Percentiles rank a stretch among this genome's conserved stretches.
Conservation (phyloP, 2,329 filamentous ascomycete species). For the Fusarium coffeatum region DNA sequence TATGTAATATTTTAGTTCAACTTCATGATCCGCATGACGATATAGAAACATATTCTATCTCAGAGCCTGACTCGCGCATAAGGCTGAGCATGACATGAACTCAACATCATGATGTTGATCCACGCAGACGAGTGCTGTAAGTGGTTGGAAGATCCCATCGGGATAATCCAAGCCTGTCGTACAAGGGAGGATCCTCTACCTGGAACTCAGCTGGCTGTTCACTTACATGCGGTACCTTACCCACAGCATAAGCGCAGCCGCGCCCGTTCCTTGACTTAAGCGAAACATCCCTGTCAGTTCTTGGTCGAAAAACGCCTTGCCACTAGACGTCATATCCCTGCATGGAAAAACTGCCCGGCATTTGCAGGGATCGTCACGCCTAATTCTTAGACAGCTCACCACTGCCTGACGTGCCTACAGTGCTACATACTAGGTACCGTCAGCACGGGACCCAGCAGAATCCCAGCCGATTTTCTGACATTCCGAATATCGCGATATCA, state of each 20-base stretch:
- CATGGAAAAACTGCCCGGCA: slow-evolving; percentile 9
- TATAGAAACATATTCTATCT: neutral
- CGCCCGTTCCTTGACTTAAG: neutral
- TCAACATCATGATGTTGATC: neutral
- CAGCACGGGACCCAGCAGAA: slow-evolving; percentile 4
- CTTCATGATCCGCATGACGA: slow-evolving; percentile 3
- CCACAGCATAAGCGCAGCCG: slow-evolving; percentile 18
- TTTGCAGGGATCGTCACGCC: slow-evolving; percentile 13
- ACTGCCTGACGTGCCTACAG: slow-evolving; percentile 1
- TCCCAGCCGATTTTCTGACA: slow-evolving; percentile 25
- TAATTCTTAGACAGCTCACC: slow-evolving; percentile 27
- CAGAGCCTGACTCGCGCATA: slow-evolving; percentile 16
- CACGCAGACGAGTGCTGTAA: neutral
- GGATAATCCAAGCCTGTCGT: neutral
- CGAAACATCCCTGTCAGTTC: slow-evolving; percentile 1
- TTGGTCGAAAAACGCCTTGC: slow-evolving; percentile 29
- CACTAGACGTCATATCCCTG: slow-evolving; percentile 34
- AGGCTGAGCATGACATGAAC: slow-evolving; percentile 10
- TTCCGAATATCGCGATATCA: neutral
- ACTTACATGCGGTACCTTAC: neutral
- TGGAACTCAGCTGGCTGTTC: neutral
- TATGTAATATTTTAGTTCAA: slow-evolving; percentile 7
- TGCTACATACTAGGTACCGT: neutral
- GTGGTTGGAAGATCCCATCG: no score
- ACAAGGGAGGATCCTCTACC: neutral